These are phyloP conservation scores for Solanum hybrid DNA, from an alignment of 305 asterid genomes.

Conservation along the genomic window DNA sequence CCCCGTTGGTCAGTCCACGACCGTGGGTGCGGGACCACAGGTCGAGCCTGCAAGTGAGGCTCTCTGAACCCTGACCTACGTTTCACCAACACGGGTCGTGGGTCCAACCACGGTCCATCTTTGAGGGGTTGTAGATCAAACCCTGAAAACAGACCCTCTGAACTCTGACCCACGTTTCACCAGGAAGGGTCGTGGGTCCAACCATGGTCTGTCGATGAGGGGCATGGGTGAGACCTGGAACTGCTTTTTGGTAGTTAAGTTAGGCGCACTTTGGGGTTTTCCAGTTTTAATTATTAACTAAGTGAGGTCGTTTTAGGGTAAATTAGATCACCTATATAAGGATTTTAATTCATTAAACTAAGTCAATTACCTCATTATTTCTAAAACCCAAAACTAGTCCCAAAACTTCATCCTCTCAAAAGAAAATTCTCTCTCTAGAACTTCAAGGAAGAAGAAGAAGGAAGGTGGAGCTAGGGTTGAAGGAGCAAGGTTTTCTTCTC, in stretches of 20 bases:
- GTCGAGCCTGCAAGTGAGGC: not conserved
- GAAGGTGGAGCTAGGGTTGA: not conserved
- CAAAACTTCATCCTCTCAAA: not conserved
- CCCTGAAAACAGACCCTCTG: no score
- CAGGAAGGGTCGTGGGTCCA: not conserved
- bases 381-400: not conserved
- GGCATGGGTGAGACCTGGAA: not conserved
- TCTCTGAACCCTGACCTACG: not conserved
- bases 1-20: not conserved
- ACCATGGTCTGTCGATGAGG: not conserved
- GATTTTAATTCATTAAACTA: not conserved
- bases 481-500: not conserved
- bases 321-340: not conserved
- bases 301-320: not conserved
- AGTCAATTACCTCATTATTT: not conserved
- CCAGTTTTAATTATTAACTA: not conserved
- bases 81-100: not conserved
- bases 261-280: not conserved
- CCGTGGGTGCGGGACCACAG: not conserved
- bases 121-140: not conserved
- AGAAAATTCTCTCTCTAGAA: not conserved
- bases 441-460: not conserved
- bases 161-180: not conserved
- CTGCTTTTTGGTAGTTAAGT: not conserved
- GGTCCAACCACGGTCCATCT: not conserved